phyloP scores from a whole-genome alignment of 306 rosid species.

The Lathyrus sativus region DNA sequence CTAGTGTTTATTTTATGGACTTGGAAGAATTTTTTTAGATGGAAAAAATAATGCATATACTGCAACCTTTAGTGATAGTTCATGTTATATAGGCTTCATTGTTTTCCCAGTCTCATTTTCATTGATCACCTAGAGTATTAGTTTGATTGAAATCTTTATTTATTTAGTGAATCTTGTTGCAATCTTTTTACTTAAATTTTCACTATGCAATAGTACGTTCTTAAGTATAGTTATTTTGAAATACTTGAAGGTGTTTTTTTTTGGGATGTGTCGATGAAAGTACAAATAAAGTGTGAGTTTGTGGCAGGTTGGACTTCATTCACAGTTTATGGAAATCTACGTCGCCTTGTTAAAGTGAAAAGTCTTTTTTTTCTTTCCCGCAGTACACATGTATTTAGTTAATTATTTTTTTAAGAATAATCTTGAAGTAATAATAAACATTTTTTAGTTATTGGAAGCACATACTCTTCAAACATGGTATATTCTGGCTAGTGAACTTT shows the following conservation, averaged over 20 bases:
- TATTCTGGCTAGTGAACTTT: too few species aligned
- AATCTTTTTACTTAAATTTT: too few species aligned
- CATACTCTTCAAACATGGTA: too few species aligned
- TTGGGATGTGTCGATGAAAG: slow-evolving; percentile 19
- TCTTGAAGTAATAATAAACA: too few species aligned
- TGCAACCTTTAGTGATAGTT: slow-evolving; percentile 17
- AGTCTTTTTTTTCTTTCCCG: slow-evolving; percentile 54
- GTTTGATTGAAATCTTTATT: too few species aligned
- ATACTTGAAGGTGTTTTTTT: slow-evolving; percentile 6
- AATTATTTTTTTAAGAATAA: slow-evolving; percentile 2
- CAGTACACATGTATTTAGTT: not conserved
- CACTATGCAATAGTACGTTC: not conserved
- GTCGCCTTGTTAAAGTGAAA: slow-evolving; percentile 90
- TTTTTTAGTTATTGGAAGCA: too few species aligned
- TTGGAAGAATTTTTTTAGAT: not conserved
- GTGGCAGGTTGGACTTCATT: too few species aligned
- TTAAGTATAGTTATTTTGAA: not conserved
- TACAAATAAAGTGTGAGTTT: slow-evolving; percentile 46
- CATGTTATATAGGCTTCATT: slow-evolving; percentile 8
- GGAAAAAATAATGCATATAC: slow-evolving; percentile 4
- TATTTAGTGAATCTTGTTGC: too few species aligned
- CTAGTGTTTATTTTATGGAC: not conserved
- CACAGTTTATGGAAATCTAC: slow-evolving; percentile 91
- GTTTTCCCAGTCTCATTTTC: not conserved
- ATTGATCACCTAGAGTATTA: too few species aligned